Base-by-base conservation (phyloP, 352 stramenopile species). In the Phytophthora idaei region DNA sequence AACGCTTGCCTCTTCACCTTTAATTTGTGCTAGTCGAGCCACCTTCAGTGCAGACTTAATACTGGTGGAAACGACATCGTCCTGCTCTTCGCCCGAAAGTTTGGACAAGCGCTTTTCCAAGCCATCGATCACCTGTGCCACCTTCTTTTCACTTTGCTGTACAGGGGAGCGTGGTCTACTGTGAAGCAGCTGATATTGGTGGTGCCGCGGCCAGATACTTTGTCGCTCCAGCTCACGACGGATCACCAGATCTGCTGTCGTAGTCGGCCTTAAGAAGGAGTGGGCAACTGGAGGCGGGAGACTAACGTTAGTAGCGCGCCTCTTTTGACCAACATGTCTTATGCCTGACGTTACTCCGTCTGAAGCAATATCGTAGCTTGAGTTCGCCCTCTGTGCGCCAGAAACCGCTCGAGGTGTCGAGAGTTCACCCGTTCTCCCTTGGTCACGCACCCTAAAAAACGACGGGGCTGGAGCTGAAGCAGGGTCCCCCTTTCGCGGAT, bases 1-100 rank as follows among this genome's bases (percentile, higher is more conserved):
- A 29, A 69, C 32, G 12, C 36, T 36, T 21, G 28, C 17, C 28
- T 69, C 61, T 46, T 57, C 46, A 34, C 53, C 46, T 44, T 53
- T 63, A 4, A 69, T 36, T 29, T 37, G 36, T 10, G 41, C 14
- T 21, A 64, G 12, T 25, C 41, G 36, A 37, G 54, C 53, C 36
- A 69, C 17, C 21, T 64, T 41, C 25, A 69, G 28, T 39, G 54
- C 53, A 53, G 37, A 32, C 21, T 52, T 47, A 17, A 69, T n/a
- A 10, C 28, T 58, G 21, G 11, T 58, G 25, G 36, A 53, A 39
- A 64, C 58, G 1, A 57, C 29, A n/a, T 15, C 14, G 4, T 41
- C 45, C 4, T 58, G 14, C 4, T 58, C 52, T 37, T 49, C 47
- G 12, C 28, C 14, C 15, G 53, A 32, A 39, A 69, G 55, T 10